Percentiles rank a stretch among this genome's conserved stretches.
Conservation (phyloP, 2,329 filamentous ascomycete genomes). For the Colletotrichum gloeosporioides region DNA sequence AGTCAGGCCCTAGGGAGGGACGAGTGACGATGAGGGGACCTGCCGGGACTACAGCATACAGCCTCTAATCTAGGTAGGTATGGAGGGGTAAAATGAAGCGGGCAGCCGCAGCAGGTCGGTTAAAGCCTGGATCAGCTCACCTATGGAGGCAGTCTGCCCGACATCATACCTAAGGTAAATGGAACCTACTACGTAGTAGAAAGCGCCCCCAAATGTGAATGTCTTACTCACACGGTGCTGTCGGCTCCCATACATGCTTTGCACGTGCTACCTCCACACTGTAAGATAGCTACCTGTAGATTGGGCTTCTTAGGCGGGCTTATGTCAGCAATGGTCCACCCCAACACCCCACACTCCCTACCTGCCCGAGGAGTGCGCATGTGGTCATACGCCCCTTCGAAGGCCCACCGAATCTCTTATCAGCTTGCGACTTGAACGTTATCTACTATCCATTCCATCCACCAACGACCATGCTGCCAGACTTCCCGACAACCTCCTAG, state of each 20-base stretch:
- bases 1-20: background rate
- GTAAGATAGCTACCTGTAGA: background rate
- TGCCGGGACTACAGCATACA: background rate
- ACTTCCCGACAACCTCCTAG: background rate
- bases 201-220: too few species aligned
- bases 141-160: background rate
- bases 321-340: background rate
- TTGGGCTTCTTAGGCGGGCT: background rate
- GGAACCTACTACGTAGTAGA: too few species aligned
- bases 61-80: background rate
- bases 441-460: background rate
- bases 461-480: background rate
- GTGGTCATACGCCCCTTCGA: background rate
- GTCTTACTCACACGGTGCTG: too few species aligned
- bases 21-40: background rate
- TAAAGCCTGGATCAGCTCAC: background rate
- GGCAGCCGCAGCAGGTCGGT: background rate
- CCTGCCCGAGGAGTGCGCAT: background rate
- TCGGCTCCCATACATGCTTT: too few species aligned
- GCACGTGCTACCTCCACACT: too few species aligned
- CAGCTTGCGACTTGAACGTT: background rate
- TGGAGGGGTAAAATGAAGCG: background rate
- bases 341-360: background rate
- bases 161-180: background rate
- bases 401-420: background rate